Evolutionary conservation across 257 asterid genomes (phyloP), one percentile per base, ranked within the genome.

Genomic region (Primulina eburnea): DNA sequence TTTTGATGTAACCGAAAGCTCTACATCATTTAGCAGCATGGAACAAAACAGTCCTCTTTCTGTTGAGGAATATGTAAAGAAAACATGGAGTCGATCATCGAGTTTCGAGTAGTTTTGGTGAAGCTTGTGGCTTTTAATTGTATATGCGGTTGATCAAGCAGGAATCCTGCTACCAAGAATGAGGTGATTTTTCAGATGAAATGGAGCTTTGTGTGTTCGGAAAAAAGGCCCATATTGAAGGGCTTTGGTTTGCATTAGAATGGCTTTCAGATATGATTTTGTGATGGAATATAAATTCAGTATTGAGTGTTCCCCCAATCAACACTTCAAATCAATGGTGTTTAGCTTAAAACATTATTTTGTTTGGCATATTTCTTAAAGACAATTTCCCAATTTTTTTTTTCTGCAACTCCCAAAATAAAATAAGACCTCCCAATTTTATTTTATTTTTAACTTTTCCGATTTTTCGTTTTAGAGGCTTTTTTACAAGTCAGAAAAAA

Each of bases 81-180:
- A 81, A 79, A 85, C 92, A 76, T 88, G 95, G 88, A 89, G 90
- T 69, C 84, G 89, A 86, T 77, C 94, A 32, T 83, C 89, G 70
- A 89, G 95, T 81, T 61, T 84, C 57, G 93, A 86, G 65, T 77
- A 71, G 55, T 59, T 37, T 61, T 2, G 20, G 61, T 52, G 40
- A 37, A 28, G 30, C 28, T 58, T 77, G 53, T 62, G 72, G 59
- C 61, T 11, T 11, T 53, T 81, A 5, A 47, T 60, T 65, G 64
- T 55, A 62, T 71, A 72, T 71, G 81, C 43, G 79, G 73, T 81
- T 72, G 47, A 60, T 60, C 26, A 62, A 68, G 17, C 53, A 57
- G 73, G 56, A 70, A 50, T 40, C 65, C 61, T 47, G 88, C 95
- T 82, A 86, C 90, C 95, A 64, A 62, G 43, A 63, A 71, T 76